Conservation (phyloP, 257 asterid species). For the Rauvolfia tetraphylla region DNA sequence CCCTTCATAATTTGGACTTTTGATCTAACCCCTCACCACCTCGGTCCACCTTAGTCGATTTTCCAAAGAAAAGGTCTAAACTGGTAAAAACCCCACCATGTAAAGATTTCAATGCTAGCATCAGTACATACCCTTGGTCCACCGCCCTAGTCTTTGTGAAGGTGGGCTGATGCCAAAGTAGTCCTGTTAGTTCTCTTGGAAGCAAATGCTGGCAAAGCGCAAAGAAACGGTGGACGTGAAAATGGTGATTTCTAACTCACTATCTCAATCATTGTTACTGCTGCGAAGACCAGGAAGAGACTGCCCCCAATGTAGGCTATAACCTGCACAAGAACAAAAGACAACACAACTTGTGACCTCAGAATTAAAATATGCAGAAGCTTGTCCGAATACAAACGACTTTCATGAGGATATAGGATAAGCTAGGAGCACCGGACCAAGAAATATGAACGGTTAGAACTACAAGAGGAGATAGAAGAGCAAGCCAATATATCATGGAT, state of each 20-base stretch:
- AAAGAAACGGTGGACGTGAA: not conserved
- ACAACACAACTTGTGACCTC: not conserved
- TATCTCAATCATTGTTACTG: conserved; percentile 63
- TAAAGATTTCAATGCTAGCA: not conserved
- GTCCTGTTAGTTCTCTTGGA: not conserved
- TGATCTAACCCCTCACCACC: too few species aligned
- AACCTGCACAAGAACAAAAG: conserved; percentile 31
- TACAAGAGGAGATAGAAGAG: not conserved
- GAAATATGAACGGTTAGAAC: not conserved
- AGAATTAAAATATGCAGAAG: not conserved
- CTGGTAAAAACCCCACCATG: too few species aligned
- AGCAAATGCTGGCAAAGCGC: not conserved
- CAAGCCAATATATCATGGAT: not conserved
- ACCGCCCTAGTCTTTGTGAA: not conserved
- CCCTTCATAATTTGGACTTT: too few species aligned
- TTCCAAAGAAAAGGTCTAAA: too few species aligned
- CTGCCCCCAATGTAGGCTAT: conserved; percentile 80
- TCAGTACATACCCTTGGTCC: not conserved
- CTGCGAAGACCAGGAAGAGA: conserved; percentile 84
- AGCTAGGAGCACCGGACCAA: not conserved
- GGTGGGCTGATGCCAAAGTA: not conserved
- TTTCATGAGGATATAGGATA: not conserved
- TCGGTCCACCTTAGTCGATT: too few species aligned
- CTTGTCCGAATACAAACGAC: not conserved
- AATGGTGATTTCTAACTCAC: conserved; percentile 28